Percentiles rank a stretch among this genome's conserved stretches.
Evolutionary conservation across 306 rosid species (phyloP).

Genomic region (Clitoria ternatea): DNA sequence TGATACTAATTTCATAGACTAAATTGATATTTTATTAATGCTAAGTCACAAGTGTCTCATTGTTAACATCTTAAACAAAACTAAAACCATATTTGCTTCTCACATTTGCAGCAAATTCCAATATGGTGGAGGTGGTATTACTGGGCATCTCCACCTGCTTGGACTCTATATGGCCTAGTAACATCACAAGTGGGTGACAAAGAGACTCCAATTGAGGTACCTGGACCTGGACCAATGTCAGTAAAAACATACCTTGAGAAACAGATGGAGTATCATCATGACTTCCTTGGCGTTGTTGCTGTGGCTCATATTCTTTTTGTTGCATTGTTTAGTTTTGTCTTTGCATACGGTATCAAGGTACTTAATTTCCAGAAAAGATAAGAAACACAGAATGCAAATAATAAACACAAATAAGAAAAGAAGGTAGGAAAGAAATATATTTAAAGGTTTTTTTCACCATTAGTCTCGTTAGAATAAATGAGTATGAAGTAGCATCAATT

Average conservation of each 20-base stretch:
- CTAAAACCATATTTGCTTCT: not conserved
- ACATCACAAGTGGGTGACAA: conserved; percentile 57
- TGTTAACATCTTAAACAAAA: not conserved
- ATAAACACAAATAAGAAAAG: not conserved
- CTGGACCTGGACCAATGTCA: conserved; percentile 26
- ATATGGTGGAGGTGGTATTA: conserved; percentile 67
- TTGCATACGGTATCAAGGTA: conserved; percentile 48
- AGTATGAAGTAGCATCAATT: not conserved
- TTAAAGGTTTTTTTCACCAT: not conserved
- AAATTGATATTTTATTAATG: not conserved
- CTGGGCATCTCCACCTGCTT: conserved; percentile 53
- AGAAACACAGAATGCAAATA: conserved; percentile 4
- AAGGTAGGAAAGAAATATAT: not conserved
- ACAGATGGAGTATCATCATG: conserved; percentile 37
- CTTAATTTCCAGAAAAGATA: conserved; percentile 52
- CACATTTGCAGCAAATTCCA: conserved; percentile 49
- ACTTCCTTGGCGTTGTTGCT: conserved; percentile 48
- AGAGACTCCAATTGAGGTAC: conserved; percentile 23
- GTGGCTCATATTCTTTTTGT: conserved; percentile 41
- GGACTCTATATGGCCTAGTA: conserved; percentile 51
- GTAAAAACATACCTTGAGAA: conserved; percentile 34
- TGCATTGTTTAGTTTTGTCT: conserved; percentile 35
- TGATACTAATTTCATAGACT: not conserved
- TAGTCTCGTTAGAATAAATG: not conserved
- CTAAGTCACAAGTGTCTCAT: not conserved